Base-by-base conservation (phyloP, 202 grass and related monocot species). In the Musa balbisiana region DNA sequence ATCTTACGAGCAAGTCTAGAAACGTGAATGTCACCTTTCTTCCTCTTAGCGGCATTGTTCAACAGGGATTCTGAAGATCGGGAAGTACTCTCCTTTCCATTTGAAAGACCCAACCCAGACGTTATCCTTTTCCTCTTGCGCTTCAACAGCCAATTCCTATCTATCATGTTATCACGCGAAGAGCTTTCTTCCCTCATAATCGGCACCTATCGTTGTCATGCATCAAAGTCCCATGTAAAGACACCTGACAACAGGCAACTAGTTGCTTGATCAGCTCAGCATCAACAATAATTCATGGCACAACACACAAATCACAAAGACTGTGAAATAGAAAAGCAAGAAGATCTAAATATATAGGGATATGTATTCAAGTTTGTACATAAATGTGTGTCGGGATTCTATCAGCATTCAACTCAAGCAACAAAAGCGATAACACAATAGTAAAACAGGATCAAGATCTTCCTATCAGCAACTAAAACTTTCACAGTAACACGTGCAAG, bases 71-170 rank as follows among this genome's bases (percentile, higher is more conserved):
- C 88, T 58, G 87, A 66, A 77, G 76, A 69, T 88, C 82, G 79
- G 69, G 78, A 87, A 53, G 82, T 43, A 68, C 68, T 75, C 52
- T 92, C 89, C 60, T 99, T 91, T 50, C 87, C 86, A 71, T 87
- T 84, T 65, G 87, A 95, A 64, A 87, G 73, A 66, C 87, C 83
- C 78, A 88, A 80, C 79, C 77, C 84, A 69, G 82, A 80, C 73
- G 84, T 77, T 74, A 86, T 88, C 66, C 84, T 86, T 85, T 92
- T 99, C 53, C 95, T 92, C 85, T 95, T 99, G 49, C 88, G 87
- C 85, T 95, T 99, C 51, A 83, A 83, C 76, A 87, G 79, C 91
- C 86, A 92, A 82, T 87, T 90, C 73, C 87, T 80, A 81, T 86
- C 91, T 55, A 82, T 85, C 43, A 88, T 79, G 66, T 81, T 92